These are phyloP conservation scores for Dactylis glomerata DNA, from an alignment of 176 grass and related monocot species.

Conservation along the genomic window DNA sequence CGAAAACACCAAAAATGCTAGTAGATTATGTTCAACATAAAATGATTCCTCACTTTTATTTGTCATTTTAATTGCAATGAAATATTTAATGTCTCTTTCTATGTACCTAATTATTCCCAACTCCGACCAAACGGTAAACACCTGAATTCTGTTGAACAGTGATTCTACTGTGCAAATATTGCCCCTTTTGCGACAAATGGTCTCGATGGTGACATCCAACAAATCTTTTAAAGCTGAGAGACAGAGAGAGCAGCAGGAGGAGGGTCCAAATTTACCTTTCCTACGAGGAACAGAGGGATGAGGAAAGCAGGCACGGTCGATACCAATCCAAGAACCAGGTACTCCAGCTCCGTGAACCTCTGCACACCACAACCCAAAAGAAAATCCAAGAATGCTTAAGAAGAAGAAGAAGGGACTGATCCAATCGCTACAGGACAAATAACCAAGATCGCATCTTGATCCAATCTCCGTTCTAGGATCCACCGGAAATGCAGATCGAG, in stretches of 20 bases:
- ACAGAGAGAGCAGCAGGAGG: slow-evolving; percentile 5
- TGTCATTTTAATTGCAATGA: background rate
- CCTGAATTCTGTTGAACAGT: background rate
- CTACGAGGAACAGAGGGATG: slow-evolving; percentile 78
- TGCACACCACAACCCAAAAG: slow-evolving; percentile 30
- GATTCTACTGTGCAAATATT: background rate
- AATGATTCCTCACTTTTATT: background rate
- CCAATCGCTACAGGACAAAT: background rate
- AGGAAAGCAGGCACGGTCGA: slow-evolving; percentile 73
- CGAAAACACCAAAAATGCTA: background rate
- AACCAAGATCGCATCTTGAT: slow-evolving; percentile 4
- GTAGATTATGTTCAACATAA: background rate
- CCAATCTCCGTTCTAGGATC: background rate
- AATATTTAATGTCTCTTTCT: background rate
- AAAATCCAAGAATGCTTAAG: slow-evolving; percentile 2
- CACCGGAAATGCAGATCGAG: slow-evolving; percentile 10
- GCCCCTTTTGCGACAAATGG: background rate
- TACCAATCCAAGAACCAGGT: slow-evolving; percentile 76
- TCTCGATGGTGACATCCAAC: background rate
- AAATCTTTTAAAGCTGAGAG: background rate
- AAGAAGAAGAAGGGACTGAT: background rate
- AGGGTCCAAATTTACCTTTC: slow-evolving; percentile 48
- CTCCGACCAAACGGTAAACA: background rate
- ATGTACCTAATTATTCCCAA: background rate
- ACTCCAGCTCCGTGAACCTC: slow-evolving; percentile 92